Percentiles rank a stretch among this genome's conserved stretches.
These are phyloP conservation scores for Leccinum uliginosum DNA, from an alignment of 768 basidiomycete species.

Conservation along the genomic window DNA sequence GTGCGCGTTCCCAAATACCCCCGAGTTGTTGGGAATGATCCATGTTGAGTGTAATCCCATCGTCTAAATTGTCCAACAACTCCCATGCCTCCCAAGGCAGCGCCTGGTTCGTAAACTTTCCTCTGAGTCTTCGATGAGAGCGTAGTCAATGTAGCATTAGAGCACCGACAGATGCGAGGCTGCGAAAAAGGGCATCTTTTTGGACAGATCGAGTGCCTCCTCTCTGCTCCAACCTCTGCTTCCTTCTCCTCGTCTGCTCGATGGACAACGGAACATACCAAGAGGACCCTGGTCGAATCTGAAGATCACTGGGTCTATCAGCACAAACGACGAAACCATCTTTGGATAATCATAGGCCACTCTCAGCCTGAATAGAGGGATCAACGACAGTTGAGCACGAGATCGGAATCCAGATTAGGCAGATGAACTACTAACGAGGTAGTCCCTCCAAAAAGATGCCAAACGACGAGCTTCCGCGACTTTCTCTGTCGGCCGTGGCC, in stretches of 20 bases:
- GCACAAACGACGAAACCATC: constrained; percentile 66
- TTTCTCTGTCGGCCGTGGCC: constrained; percentile 39
- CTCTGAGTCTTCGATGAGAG: constrained; percentile 33
- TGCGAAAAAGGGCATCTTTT: constrained; percentile 59
- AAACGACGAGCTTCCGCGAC: constrained; percentile 52
- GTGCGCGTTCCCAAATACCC: background rate
- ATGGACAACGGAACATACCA: constrained; percentile 34
- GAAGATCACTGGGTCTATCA: constrained; percentile 74
- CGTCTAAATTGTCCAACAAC: constrained; percentile 23
- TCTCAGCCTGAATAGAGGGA: constrained; percentile 41
- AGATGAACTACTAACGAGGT: constrained; percentile 49
- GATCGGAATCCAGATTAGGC: too few species aligned
- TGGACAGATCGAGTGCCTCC: constrained; percentile 51
- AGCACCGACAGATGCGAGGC: constrained; percentile 67
- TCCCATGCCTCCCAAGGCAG: constrained; percentile 25
- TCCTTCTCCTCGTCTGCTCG: background rate
- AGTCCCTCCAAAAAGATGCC: constrained; percentile 84
- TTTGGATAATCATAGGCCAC: constrained; percentile 60
- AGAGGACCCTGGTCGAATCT: constrained; percentile 28
- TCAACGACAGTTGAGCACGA: background rate
- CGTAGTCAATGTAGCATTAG: constrained; percentile 58
- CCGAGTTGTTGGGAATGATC: constrained; percentile 25
- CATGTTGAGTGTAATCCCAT: constrained; percentile 25
- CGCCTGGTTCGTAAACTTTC: constrained; percentile 48
- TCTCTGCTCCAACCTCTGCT: constrained; percentile 36